phyloP scores from a whole-genome alignment of 208 protist species.

The Endotrypanum monterogeii region DNA sequence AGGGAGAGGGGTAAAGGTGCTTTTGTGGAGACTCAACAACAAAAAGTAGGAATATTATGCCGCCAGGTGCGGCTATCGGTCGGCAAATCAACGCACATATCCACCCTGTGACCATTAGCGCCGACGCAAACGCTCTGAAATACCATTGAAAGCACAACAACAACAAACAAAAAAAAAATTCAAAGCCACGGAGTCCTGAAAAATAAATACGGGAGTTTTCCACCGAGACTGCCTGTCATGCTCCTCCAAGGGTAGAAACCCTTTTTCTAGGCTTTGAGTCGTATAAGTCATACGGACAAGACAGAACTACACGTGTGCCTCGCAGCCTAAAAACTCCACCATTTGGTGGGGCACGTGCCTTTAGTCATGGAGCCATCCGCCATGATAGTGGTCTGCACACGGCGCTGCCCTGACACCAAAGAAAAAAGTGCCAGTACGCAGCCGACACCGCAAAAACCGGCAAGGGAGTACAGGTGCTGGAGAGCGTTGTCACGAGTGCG shows the following conservation, averaged over 20 bases:
- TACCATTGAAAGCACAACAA: background rate
- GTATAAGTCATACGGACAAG: too few relatives aligned
- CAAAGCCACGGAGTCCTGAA: background rate
- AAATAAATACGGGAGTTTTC: background rate
- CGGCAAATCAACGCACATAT: background rate
- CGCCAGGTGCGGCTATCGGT: background rate
- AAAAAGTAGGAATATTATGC: background rate
- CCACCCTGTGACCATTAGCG: background rate
- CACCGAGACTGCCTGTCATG: background rate
- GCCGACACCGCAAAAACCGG: slow-evolving; percentile 53
- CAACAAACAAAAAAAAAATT: background rate
- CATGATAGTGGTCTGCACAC: slow-evolving; percentile 60
- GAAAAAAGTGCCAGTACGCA: slow-evolving; percentile 66
- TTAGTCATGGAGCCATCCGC: slow-evolving; percentile 66
- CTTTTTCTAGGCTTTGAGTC: background rate
- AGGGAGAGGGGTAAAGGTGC: background rate
- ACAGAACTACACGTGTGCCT: background rate
- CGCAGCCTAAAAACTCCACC: slow-evolving; percentile 79
- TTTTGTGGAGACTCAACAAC: background rate
- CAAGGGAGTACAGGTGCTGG: slow-evolving; percentile 53
- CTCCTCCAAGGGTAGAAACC: background rate
- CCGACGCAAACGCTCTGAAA: background rate
- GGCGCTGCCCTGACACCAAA: slow-evolving; percentile 48
- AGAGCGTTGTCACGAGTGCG: slow-evolving; percentile 63
- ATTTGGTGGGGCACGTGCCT: slow-evolving; percentile 59